Base-by-base conservation (phyloP, 1,284 basidiomycete genomes). In the Tremellales sp. region DNA sequence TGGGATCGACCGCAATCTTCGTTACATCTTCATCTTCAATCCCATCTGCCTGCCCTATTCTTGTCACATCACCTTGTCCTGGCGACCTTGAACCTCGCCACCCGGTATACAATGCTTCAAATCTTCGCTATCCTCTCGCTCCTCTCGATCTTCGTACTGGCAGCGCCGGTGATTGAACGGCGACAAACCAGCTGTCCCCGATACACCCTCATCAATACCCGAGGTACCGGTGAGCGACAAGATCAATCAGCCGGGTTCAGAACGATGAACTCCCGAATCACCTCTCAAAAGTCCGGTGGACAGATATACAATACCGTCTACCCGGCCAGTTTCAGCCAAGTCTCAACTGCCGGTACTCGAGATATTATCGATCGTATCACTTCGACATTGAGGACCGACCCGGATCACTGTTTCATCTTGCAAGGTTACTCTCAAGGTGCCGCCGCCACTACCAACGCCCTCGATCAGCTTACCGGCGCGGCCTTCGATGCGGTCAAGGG, bases 151-250 rank as follows among this genome's bases (percentile, higher is more conserved):
- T 21, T 24, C 23, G 12, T 19, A 21, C 21, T 24, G 12, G 19
- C 39, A n/a, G 21, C 19, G 17, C 8, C 19, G 12, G 5, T 24
- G 17, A 22, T 40, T 4, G 19, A 40, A 24, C 4, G 19, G 17
- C 45, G 26, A 33, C 35, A 40, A 24, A 35, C 39, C 40, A 36
- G 22, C n/a, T 60, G 58, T 43, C 33, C 56, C 19, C n/a, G 25
- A 21, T 60, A 58, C 49, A 56, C 55, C 54, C 50, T 71, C 51
- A 68, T 71, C 57, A 58, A 60, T 52, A 62, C 68, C 25, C 59
- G 68, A 19, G 68, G 68, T 26, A 69, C 65, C 6, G 56, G 61
- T 41, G 68, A 70, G 44, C 31, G 24, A 15, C 67, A 71, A 46
- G 68, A 66, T 23, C 26, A 37, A 11, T 59, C 54, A 4, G 40